Base-by-base conservation (phyloP, 1,284 basidiomycete genomes). In the Austropuccinia psidii region DNA sequence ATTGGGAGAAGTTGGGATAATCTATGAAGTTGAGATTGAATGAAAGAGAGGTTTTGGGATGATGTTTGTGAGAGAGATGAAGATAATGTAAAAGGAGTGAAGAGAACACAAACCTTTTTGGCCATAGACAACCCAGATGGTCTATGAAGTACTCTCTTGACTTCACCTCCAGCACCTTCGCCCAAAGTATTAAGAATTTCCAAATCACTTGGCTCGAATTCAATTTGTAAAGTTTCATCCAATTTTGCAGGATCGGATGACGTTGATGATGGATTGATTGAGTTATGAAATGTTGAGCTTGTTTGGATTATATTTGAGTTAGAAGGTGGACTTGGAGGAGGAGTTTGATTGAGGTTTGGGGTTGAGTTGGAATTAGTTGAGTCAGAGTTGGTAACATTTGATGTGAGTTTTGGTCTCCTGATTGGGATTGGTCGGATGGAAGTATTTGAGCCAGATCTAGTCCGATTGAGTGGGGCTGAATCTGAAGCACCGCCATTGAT, bases 101-200 rank as follows among this genome's bases (percentile, higher is more conserved):
- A 19, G 13, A 66, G n/a, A 21, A 19, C 7, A 76, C 83, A 76
- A 62, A 85, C 84, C 81, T 98, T 98, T 78, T 93, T 88, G 9
- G 94, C 96, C 86, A 97, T 89, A 78, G 96, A 85, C 78, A 84
- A 82, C 31, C 87, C 87, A 0, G 87, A 90, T 61, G 87, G 87
- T 78, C 83, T 86, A 81, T 93, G 90, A 77, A 83, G 86, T 54
- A 97, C 95, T 81, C 93, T 90, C 81, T 92, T 88, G 24, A 99
- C 96, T 6, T 93, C 90, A 47, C 96, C 96, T 70, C 94, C 93
- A 24, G 94, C 91, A 45, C 96, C 96, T 80, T 98, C 96, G 15
- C 96, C 96, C 0, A 99, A 83, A 47, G 89, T 84, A 19, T 83
- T 81, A 29, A 94, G 76, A 75, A 89, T 86, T 75, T 91, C 89